Evolutionary conservation across 192 early-diverging fungal species (phyloP).

Genomic region (Coemansia sp.): DNA sequence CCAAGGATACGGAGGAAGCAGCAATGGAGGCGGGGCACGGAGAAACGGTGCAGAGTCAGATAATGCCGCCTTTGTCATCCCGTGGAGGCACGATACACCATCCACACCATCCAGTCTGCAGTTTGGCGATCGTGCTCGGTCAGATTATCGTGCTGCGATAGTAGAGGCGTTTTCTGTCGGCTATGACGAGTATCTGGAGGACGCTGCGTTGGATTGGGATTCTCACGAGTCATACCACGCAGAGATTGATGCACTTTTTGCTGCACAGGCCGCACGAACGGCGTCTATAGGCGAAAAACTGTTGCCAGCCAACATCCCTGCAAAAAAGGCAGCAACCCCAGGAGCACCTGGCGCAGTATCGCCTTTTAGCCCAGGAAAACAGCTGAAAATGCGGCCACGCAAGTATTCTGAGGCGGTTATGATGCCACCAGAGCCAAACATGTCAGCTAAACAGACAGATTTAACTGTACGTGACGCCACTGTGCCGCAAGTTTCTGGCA

Average conservation of each 20-base stretch:
- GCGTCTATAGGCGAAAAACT: not conserved
- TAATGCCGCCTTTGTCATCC: constrained; percentile 29
- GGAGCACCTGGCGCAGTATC: not conserved
- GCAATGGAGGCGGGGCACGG: not conserved
- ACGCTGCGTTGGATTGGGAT: constrained; percentile 56
- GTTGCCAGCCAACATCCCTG: not conserved
- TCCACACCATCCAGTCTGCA: constrained; percentile 2
- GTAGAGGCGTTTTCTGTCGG: constrained; percentile 44
- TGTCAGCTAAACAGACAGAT: not conserved
- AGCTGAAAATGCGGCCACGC: constrained; percentile 44
- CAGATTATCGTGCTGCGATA: constrained; percentile 25
- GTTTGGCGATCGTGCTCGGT: constrained; percentile 14
- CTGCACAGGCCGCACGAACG: constrained; percentile 34
- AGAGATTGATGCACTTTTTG: constrained; percentile 42
- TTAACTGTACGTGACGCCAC: not conserved
- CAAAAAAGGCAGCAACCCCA: not conserved
- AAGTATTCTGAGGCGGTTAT: constrained; percentile 53
- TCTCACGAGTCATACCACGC: constrained; percentile 45
- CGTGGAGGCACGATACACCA: constrained; percentile 32
- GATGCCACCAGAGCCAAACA: not conserved
- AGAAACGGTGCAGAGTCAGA: constrained; percentile 23
- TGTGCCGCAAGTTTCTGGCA: not conserved
- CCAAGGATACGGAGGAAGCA: not conserved
- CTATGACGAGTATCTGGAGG: constrained; percentile 59
- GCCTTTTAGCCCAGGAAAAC: constrained; percentile 18